Evolutionary conservation across 768 basidiomycete genomes (phyloP).

Genomic region (Amanita thiersii): DNA sequence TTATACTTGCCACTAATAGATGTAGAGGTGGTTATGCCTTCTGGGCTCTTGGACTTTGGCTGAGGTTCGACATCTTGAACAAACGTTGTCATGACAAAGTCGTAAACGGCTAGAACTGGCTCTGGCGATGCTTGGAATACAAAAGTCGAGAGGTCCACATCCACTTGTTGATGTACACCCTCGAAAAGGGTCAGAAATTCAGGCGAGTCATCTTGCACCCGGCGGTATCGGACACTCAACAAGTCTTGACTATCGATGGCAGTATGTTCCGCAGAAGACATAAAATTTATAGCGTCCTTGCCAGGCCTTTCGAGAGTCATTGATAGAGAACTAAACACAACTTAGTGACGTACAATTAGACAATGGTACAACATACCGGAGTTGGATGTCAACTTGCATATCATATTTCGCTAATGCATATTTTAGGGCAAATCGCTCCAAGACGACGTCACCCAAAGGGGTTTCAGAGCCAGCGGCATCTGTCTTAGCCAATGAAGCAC

Average conservation of each 20-base stretch:
- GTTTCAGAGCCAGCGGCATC: slow-evolving; percentile 54
- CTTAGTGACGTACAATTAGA: slow-evolving; percentile 10
- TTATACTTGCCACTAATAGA: background rate
- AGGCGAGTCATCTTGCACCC: slow-evolving; percentile 79
- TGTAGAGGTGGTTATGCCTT: background rate
- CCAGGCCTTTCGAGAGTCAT: slow-evolving; percentile 64
- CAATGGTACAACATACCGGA: slow-evolving; percentile 42
- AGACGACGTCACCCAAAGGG: slow-evolving; percentile 66
- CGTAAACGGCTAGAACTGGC: slow-evolving; percentile 85
- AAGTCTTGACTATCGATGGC: slow-evolving; percentile 50
- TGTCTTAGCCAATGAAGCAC: slow-evolving; percentile 73
- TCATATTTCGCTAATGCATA: slow-evolving; percentile 77
- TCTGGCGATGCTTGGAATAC: slow-evolving; percentile 84
- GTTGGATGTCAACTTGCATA: slow-evolving; percentile 77
- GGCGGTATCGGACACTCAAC: slow-evolving; percentile 67
- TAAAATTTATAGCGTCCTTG: slow-evolving; percentile 47
- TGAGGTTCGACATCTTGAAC: slow-evolving; percentile 42
- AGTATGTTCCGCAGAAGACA: slow-evolving; percentile 48
- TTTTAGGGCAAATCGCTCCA: slow-evolving; percentile 70
- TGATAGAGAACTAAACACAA: slow-evolving; percentile 50
- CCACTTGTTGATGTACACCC: slow-evolving; percentile 81
- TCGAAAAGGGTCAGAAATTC: slow-evolving; percentile 76
- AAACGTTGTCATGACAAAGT: slow-evolving; percentile 97
- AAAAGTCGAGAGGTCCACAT: slow-evolving; percentile 84
- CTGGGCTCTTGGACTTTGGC: slow-evolving; percentile 3